phyloP scores from a whole-genome alignment of 441 rosid genomes.

The Bocquillonia castaneifolia region DNA sequence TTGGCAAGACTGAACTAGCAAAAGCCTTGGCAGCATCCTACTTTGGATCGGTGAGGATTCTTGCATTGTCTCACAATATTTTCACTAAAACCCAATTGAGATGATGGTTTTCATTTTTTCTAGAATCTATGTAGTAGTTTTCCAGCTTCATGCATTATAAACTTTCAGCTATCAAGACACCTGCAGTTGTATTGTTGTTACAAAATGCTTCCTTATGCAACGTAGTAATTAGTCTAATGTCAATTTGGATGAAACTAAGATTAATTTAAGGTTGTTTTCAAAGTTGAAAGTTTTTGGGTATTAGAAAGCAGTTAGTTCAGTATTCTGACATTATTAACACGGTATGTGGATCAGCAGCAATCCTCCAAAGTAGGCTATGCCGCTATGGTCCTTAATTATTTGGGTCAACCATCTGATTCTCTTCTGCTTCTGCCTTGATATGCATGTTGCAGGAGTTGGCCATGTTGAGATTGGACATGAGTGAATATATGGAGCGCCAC shows the following conservation, averaged over 20 bases:
- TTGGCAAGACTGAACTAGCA: conserved; percentile 58
- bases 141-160: not conserved
- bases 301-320: not conserved
- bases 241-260: no score
- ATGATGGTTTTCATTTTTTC: not conserved
- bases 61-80: not conserved
- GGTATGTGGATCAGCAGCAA: not conserved
- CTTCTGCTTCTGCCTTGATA: conserved; percentile 7
- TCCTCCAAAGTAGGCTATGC: not conserved
- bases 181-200: no score
- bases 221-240: no score
- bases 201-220: no score
- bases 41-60: conserved; percentile 78
- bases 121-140: not conserved
- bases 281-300: conserved; percentile 5
- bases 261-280: no score
- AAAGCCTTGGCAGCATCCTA: conserved; percentile 45
- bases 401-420: conserved; percentile 11
- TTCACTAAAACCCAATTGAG: conserved; percentile 8
- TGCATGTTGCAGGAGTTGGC: conserved; percentile 61
- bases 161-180: no score
- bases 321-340: not conserved
- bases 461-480: conserved; percentile 56
- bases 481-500: conserved; percentile 59
- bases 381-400: not conserved